Conservation (phyloP, 1,284 basidiomycete genomes). For the Moesziomyces sp. region DNA sequence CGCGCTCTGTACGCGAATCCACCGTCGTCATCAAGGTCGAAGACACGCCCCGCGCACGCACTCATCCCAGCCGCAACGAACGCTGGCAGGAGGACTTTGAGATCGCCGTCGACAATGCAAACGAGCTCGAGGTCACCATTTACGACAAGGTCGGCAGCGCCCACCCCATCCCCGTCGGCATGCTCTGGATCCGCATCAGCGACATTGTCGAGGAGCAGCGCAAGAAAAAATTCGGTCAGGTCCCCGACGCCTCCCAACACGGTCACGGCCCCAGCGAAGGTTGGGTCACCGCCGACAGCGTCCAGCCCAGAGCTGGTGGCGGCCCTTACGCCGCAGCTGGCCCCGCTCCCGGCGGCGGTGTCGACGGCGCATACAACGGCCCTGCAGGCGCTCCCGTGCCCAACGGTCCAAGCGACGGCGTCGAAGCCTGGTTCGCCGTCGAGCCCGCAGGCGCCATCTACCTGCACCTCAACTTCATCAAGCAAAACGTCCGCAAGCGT, state of each 20-base stretch:
- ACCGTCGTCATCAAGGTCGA: slow-evolving; percentile 95
- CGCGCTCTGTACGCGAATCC: slow-evolving; percentile 74
- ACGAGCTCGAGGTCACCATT: slow-evolving; percentile 96
- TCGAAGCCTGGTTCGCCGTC: slow-evolving; percentile 96
- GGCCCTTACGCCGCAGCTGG: slow-evolving; percentile 10
- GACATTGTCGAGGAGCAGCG: slow-evolving; percentile 95
- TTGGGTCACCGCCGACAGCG: slow-evolving; percentile 65
- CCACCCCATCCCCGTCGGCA: slow-evolving; percentile 87
- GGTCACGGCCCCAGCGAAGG: slow-evolving; percentile 60
- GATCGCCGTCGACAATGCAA: slow-evolving; percentile 95
- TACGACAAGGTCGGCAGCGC: slow-evolving; percentile 87
- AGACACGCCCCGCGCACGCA: slow-evolving; percentile 89
- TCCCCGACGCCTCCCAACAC: slow-evolving; percentile 45
- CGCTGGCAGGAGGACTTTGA: slow-evolving; percentile 98
- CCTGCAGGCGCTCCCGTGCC: slow-evolving; percentile 57
- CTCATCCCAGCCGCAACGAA: slow-evolving; percentile 91
- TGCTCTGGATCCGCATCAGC: slow-evolving; percentile 93
- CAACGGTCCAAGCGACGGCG: slow-evolving; percentile 74
- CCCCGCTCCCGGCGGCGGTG: slow-evolving; percentile 14
- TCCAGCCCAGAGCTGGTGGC: slow-evolving; percentile 45
- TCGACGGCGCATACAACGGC: slow-evolving; percentile 45
- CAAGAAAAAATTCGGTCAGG: slow-evolving; percentile 86
- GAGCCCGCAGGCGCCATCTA: slow-evolving; percentile 94
- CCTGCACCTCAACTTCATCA: slow-evolving; percentile 63
- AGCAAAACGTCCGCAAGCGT: slow-evolving; percentile 80